Percentiles rank a stretch among this genome's conserved stretches.
Evolutionary conservation across 495 filamentous ascomycete genomes (phyloP).

Genomic region (Staphylotrichum tortipilum): DNA sequence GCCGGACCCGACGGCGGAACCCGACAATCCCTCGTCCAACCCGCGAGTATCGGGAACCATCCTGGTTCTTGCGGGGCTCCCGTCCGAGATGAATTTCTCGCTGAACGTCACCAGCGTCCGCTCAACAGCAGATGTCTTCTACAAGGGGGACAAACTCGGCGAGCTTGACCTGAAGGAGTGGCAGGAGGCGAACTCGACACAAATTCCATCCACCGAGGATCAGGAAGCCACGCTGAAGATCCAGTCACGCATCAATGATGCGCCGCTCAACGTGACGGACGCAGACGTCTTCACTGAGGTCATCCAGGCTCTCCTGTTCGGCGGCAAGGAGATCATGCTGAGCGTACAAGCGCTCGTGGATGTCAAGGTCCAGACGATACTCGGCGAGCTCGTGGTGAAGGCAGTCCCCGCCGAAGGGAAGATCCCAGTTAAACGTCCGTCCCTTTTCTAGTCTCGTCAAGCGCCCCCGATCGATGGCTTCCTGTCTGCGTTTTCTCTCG

Average conservation of each 20-base stretch:
- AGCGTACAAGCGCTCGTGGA: slow-evolving; percentile 74
- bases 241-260: slow-evolving; percentile 63
- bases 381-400: slow-evolving; percentile 71
- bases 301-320: slow-evolving; percentile 66
- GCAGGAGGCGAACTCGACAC: slow-evolving; percentile 76
- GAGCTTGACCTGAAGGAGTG: slow-evolving; percentile 66
- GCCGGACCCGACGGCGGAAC: slow-evolving; percentile 67
- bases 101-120: slow-evolving; percentile 66
- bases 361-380: slow-evolving; percentile 64
- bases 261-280: slow-evolving; percentile 73
- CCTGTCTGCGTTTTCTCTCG: slow-evolving; percentile 4
- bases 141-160: slow-evolving; percentile 65
- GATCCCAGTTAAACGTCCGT: slow-evolving; percentile 79
- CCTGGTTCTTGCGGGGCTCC: slow-evolving; percentile 63
- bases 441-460: slow-evolving; percentile 42
- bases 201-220: slow-evolving; percentile 44
- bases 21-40: slow-evolving; percentile 61
- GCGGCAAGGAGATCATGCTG: slow-evolving; percentile 53
- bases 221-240: slow-evolving; percentile 56
- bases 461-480: slow-evolving; percentile 26
- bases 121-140: slow-evolving; percentile 70
- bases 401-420: slow-evolving; percentile 77
- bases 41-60: slow-evolving; percentile 76
- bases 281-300: slow-evolving; percentile 64
- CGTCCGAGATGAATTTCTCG: slow-evolving; percentile 75